Evolutionary conservation across 306 rosid genomes (phyloP), one percentile per base, ranked within the genome.

Genomic region (Vigna unguiculata): DNA sequence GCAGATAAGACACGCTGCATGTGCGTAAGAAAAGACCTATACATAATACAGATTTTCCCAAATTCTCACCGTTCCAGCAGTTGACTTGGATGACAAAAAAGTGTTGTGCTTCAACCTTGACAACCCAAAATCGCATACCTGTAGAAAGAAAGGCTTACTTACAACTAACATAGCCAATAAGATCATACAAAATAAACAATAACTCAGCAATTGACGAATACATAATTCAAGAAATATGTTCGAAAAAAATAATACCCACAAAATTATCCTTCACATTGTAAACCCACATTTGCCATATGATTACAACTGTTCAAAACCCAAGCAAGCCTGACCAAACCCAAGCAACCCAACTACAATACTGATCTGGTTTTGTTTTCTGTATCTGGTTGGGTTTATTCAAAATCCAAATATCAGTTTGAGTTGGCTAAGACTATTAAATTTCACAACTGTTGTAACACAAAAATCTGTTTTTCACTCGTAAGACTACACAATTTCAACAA

Each of bases 101-200:
- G 99, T 96, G 84, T 96, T 87, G 83, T 96, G 99, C 87, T 96
- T 96, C 89, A 96, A 72, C 73, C 98, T 93, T n/a, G 99, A 96
- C 89, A 96, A 84, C 74, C 99, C 99, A 89, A 96, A 96, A 87
- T 96, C 99, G 72, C 87, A 9, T 5, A 96, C 99, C 99, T 96
- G 89, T 57, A 80, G 54, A 69, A 83, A 68, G 41, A 72, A 45
- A 10, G 52, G 45, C 53, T 54, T 65, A 51, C 58, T 82, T 54
- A 54, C 7, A 4, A 71, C 71, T 7, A 46, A 68, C 65, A 46
- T 28, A 58, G 60, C 45, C 11, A 30, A 52, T 15, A 47, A 61
- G 24, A 55, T 7, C 34, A 71, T 43, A 48, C 65, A 32, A 45
- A 71, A 66, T 65, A 5, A 54, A 22, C 15, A 53, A 28, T 1